A percentile compares a stretch with the other conserved stretches of the same genome.
These are phyloP conservation scores for Gossypium davidsonii DNA, from an alignment of 441 rosid species.

Conservation along the genomic window DNA sequence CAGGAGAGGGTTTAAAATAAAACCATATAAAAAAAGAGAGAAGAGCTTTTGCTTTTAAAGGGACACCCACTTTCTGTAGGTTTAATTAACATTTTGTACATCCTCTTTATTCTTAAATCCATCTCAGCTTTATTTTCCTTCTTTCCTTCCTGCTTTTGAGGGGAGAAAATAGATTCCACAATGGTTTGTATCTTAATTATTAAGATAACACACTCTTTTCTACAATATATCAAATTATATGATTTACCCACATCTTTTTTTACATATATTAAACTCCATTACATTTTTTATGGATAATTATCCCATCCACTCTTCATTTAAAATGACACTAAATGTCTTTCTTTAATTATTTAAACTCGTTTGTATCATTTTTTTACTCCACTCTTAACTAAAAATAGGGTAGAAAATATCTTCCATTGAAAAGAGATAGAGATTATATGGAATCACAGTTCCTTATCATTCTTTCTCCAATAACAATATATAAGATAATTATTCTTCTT, in stretches of 20 bases:
- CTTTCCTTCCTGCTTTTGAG: slow-evolving; percentile 64
- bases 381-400: too few species aligned
- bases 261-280: neutral
- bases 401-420: rapidly evolving
- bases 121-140: slow-evolving; percentile 34
- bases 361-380: too few species aligned
- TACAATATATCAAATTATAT: slow-evolving; percentile 16
- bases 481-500: too few species aligned
- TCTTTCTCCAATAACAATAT: too few species aligned
- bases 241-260: slow-evolving; percentile 18
- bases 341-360: too few species aligned
- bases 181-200: slow-evolving; percentile 20
- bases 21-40: slow-evolving; percentile 27
- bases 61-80: slow-evolving; percentile 80
- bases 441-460: too few species aligned
- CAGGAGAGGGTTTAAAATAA: slow-evolving; percentile 25
- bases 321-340: too few species aligned
- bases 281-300: neutral
- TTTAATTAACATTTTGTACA: slow-evolving; percentile 22
- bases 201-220: slow-evolving; percentile 23
- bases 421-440: too few species aligned
- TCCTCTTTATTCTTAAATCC: slow-evolving; percentile 21
- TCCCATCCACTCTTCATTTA: too few species aligned
- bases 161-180: slow-evolving; percentile 56
- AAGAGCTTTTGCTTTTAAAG: slow-evolving; percentile 68